Conservation (phyloP, 2,329 filamentous ascomycete genomes). For the Ramichloridium luteum region DNA sequence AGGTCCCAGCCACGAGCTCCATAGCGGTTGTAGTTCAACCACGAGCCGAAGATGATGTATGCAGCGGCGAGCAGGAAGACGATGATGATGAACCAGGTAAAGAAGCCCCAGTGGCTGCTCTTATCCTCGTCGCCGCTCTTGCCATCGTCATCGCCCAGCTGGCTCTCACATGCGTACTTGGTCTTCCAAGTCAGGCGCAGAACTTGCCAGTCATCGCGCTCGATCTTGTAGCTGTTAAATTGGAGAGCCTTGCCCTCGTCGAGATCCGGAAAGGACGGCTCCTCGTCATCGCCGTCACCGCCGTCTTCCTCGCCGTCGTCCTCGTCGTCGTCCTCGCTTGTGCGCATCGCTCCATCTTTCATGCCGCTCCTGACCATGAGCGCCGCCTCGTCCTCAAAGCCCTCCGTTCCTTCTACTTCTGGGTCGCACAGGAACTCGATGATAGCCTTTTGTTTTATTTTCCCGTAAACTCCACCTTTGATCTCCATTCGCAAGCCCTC, state of each 20-base stretch:
- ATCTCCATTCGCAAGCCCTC: conserved; percentile 63
- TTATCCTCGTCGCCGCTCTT: conserved; percentile 31
- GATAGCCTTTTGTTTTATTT: conserved; percentile 57
- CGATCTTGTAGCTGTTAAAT: conserved; percentile 59
- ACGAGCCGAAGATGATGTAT: conserved; percentile 95
- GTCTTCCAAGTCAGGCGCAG: conserved; percentile 75
- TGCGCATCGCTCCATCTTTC: too few relatives aligned
- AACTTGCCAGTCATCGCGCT: conserved; percentile 45
- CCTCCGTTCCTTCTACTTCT: conserved; percentile 59
- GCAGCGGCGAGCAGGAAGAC: conserved; percentile 72
- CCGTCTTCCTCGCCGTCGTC: conserved; percentile 26
- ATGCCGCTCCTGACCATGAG: conserved; percentile 41
- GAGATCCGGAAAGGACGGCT: conserved; percentile 26
- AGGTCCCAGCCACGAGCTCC: conserved; percentile 92
- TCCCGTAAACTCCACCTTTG: conserved; percentile 44
- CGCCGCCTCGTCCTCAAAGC: conserved; percentile 50
- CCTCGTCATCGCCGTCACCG: conserved; percentile 24
- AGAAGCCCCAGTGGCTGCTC: conserved; percentile 73
- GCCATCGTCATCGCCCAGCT: conserved; percentile 27
- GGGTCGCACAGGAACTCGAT: conserved; percentile 77
- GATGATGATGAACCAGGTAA: conserved; percentile 91
- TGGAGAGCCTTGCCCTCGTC: conserved; percentile 53
- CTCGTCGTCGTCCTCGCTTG: conserved; percentile 26
- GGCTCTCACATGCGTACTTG: conserved; percentile 64
- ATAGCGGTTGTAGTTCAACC: conserved; percentile 97